These are phyloP conservation scores for Termitomyces sp. DNA, from an alignment of 768 basidiomycete species.

Conservation along the genomic window DNA sequence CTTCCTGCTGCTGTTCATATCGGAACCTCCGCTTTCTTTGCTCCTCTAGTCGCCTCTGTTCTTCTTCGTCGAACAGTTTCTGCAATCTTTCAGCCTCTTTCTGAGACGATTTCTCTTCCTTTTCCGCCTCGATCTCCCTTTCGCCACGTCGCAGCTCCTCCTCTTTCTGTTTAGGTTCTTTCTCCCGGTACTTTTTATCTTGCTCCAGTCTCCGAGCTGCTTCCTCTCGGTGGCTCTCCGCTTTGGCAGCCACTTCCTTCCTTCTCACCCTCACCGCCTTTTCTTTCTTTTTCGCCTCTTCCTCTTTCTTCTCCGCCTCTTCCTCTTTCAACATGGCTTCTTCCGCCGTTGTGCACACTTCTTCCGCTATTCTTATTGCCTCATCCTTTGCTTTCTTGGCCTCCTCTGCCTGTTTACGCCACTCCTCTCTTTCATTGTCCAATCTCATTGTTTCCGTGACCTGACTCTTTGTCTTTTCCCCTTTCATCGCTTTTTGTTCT, in stretches of 20 bases:
- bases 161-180: conserved; percentile 28
- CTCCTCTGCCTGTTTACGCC: conserved; percentile 16
- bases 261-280: conserved; percentile 19
- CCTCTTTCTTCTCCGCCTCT: conserved; percentile 14
- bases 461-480: conserved; percentile 9
- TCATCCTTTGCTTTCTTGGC: conserved; percentile 20
- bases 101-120: conserved; percentile 21
- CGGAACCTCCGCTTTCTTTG: conserved; percentile 21
- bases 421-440: conserved; percentile 12
- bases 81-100: conserved; percentile 20
- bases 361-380: conserved; percentile 8
- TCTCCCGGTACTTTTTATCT: conserved; percentile 26
- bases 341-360: conserved; percentile 11
- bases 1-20: conserved; percentile 32
- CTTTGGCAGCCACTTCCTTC: conserved; percentile 25
- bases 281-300: conserved; percentile 23
- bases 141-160: conserved; percentile 17
- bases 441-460: conserved; percentile 10
- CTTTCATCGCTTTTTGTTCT: conserved; percentile 6
- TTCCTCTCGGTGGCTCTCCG: conserved; percentile 21
- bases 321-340: conserved; percentile 19
- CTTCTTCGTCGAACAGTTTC: conserved; percentile 20
- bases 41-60: conserved; percentile 19
- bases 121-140: conserved; percentile 13
- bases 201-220: conserved; percentile 19